These are phyloP conservation scores for Paratrimastix pyriformis DNA, from an alignment of 78 protist species.

Conservation along the genomic window DNA sequence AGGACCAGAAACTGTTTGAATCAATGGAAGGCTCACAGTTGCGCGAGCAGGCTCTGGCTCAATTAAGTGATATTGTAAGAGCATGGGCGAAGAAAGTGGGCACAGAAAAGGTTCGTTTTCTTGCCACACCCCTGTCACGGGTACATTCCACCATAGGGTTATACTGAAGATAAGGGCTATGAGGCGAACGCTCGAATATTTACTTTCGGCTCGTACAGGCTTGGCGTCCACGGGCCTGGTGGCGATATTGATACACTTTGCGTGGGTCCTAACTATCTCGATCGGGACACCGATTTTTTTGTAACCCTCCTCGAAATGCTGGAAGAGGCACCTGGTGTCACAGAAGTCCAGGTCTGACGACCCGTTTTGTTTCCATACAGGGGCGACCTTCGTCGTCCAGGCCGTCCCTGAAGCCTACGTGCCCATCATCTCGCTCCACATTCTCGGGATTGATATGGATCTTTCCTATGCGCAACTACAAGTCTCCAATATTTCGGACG, in stretches of 20 bases:
- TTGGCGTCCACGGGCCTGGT: constrained; percentile 76
- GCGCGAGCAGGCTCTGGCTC: too few species aligned
- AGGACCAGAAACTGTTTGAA: too few species aligned
- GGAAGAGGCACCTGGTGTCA: constrained; percentile 39
- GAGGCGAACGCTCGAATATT: too few species aligned
- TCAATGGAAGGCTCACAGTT: too few species aligned
- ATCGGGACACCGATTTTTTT: constrained; percentile 67
- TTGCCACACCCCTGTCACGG: too few species aligned
- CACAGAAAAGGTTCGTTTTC: too few species aligned
- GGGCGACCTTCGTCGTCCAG: not conserved
- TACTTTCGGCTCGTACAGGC: constrained; percentile 91
- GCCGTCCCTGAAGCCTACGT: constrained; percentile 75
- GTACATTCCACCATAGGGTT: too few species aligned
- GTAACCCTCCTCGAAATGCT: constrained; percentile 33
- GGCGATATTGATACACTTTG: constrained; percentile 92
- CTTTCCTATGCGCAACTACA: constrained; percentile 67
- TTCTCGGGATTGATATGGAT: constrained; percentile 73
- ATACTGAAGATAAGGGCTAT: too few species aligned
- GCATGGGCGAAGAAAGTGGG: too few species aligned
- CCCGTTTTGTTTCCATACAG: constrained; percentile 1
- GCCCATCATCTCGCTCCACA: constrained; percentile 80
- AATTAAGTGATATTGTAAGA: too few species aligned
- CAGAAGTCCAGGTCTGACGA: constrained; percentile 39
- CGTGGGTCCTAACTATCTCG: constrained; percentile 65
- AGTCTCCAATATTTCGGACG: constrained; percentile 44